Percentiles rank a stretch among this genome's conserved stretches.
These are phyloP conservation scores for Venturia effusa DNA, from an alignment of 2,329 filamentous ascomycete genomes.

Conservation along the genomic window DNA sequence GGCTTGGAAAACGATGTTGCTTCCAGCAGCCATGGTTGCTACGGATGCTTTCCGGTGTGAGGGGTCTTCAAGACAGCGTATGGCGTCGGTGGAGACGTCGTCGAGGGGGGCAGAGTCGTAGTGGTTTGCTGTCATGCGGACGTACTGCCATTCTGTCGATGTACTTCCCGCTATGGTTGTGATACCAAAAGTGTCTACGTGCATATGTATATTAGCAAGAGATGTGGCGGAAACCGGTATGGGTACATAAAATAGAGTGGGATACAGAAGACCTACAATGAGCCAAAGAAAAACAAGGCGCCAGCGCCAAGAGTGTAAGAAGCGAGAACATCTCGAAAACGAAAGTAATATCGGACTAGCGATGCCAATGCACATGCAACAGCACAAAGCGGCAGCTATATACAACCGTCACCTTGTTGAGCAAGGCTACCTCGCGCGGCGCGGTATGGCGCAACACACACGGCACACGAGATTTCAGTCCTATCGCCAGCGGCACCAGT, in stretches of 20 bases:
- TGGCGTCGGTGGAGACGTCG: slow-evolving; percentile 21
- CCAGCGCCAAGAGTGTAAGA: background rate
- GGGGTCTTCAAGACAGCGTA: slow-evolving; percentile 25
- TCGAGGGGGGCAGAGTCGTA: slow-evolving; percentile 21
- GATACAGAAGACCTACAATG: background rate
- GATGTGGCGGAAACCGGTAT: background rate
- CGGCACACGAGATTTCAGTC: too few species aligned
- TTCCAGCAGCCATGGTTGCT: slow-evolving; percentile 14
- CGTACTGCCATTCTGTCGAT: slow-evolving; percentile 21
- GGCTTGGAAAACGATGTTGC: slow-evolving; percentile 6
- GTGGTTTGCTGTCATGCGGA: slow-evolving; percentile 23
- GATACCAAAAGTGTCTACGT: background rate
- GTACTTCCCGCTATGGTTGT: background rate
- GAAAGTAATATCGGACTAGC: background rate
- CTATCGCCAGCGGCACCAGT: too few species aligned
- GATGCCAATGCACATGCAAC: too few species aligned
- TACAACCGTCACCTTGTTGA: background rate
- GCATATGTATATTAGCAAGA: background rate
- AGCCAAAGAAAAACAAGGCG: background rate
- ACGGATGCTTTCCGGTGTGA: slow-evolving; percentile 18
- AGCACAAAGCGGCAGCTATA: too few species aligned
- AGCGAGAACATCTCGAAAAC: background rate
- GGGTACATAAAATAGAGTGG: too few species aligned
- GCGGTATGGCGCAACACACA: too few species aligned
- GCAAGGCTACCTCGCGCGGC: too few species aligned